Conservation (phyloP, 2,329 filamentous ascomycete genomes). For the Rachicladosporium sp. region DNA sequence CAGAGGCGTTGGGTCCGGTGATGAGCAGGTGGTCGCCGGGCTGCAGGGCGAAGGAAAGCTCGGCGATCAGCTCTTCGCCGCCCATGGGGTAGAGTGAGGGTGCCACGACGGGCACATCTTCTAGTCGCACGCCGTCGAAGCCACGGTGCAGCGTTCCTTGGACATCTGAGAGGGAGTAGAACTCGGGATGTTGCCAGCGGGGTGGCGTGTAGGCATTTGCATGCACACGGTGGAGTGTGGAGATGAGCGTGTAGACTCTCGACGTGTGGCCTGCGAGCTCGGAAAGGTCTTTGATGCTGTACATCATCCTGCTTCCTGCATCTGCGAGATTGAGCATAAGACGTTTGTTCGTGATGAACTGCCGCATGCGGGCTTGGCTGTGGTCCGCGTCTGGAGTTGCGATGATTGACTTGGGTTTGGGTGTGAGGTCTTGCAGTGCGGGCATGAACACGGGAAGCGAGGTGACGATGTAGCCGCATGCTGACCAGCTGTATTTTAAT, state of each 20-base stretch:
- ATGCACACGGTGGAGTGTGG: constrained; percentile 85
- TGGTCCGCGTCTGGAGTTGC: no score
- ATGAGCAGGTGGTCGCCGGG: constrained; percentile 89
- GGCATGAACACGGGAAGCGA: constrained; percentile 93
- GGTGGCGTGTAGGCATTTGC: constrained; percentile 72
- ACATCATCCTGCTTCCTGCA: constrained; percentile 97
- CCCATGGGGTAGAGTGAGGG: constrained; percentile 78
- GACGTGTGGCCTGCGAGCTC: constrained; percentile 94
- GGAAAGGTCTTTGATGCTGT: constrained; percentile 94
- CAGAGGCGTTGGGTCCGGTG: constrained; percentile 86
- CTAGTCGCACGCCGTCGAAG: constrained; percentile 85
- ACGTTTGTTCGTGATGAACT: constrained; percentile 97
- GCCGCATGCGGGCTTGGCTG: constrained; percentile 71
- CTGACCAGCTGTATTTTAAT: constrained; percentile 96
- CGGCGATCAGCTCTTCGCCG: constrained; percentile 86
- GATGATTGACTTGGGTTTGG: constrained; percentile 16
- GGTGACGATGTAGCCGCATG: constrained; percentile 87
- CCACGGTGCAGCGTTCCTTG: constrained; percentile 91
- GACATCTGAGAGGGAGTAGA: constrained; percentile 80
- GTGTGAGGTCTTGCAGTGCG: constrained; percentile 74
- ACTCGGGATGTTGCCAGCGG: constrained; percentile 55
- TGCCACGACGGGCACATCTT: constrained; percentile 85
- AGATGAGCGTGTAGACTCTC: constrained; percentile 88
- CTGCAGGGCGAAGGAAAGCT: constrained; percentile 76
- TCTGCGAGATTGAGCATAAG: constrained; percentile 96